Conservation (phyloP, 768 basidiomycete genomes). For the Hypholoma sublateritium region DNA sequence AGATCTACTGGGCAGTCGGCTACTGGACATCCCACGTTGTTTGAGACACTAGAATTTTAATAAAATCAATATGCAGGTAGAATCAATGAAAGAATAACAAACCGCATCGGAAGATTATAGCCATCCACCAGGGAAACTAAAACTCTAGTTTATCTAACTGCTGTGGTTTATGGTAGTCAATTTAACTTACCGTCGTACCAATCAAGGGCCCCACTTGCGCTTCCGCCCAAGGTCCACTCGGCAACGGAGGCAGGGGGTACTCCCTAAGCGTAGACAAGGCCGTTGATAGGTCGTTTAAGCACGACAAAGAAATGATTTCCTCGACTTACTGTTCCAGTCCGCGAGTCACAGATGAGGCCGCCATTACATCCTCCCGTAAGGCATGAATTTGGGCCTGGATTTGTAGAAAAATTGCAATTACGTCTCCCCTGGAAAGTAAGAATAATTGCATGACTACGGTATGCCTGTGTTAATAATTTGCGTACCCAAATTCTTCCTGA, state of each 20-base stretch:
- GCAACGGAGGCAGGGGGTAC: conserved; percentile 68
- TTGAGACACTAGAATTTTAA: conserved; percentile 38
- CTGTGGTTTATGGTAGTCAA: neutral
- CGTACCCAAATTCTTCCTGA: conserved; percentile 56
- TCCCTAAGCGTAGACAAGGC: conserved; percentile 27
- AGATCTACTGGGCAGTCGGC: conserved; percentile 63
- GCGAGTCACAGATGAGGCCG: conserved; percentile 51
- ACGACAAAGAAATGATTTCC: neutral
- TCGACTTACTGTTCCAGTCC: conserved; percentile 45
- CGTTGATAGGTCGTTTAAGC: neutral
- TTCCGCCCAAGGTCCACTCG: conserved; percentile 55
- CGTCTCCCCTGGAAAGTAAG: conserved; percentile 54
- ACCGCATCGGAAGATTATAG: conserved; percentile 56
- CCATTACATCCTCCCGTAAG: conserved; percentile 64
- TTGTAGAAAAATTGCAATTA: conserved; percentile 55
- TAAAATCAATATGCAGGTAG: neutral
- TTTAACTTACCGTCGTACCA: conserved; percentile 54
- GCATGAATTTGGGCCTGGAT: conserved; percentile 55
- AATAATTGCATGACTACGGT: conserved; percentile 7
- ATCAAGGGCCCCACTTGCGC: conserved; percentile 35
- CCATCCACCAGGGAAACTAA: conserved; percentile 69
- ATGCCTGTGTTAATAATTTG: neutral
- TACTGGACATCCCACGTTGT: conserved; percentile 51
- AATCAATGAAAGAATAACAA: neutral
- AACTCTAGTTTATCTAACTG: neutral